These are phyloP conservation scores for Silybum marianum DNA, from an alignment of 129 eudicot genomes.

Conservation along the genomic window DNA sequence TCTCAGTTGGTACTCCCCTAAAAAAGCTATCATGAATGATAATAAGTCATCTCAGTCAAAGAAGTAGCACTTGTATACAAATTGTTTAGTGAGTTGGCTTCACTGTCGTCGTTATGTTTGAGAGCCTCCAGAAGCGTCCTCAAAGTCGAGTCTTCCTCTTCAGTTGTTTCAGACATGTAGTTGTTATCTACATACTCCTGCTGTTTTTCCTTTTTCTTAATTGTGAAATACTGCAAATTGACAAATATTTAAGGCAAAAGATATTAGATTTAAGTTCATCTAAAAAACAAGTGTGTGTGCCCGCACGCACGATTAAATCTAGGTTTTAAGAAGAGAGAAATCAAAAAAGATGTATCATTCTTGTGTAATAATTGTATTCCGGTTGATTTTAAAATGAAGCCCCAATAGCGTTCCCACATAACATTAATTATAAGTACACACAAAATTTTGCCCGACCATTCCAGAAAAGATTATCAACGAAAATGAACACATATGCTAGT, in stretches of 20 bases:
- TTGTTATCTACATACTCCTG: background rate
- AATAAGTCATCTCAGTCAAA: background rate
- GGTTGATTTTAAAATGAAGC: background rate
- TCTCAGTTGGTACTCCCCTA: background rate
- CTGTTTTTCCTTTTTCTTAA: constrained; percentile 20
- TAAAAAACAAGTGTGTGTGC: background rate
- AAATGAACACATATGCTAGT: background rate
- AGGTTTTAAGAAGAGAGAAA: background rate
- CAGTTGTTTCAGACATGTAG: background rate
- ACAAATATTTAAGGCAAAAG: background rate
- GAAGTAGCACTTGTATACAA: background rate
- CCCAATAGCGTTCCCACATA: background rate
- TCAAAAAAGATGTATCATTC: background rate
- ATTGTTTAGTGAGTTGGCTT: background rate
- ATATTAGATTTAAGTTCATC: background rate
- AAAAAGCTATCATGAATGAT: background rate
- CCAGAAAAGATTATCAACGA: background rate
- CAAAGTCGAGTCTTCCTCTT: background rate
- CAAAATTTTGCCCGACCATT: background rate
- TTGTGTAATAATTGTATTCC: background rate
- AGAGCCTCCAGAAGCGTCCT: background rate
- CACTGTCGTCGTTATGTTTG: background rate
- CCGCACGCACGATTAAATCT: too few species aligned
- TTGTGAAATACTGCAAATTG: constrained; percentile 16
- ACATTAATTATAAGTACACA: background rate